These are phyloP conservation scores for Stagonosporopsis tanaceti DNA, from an alignment of 2,329 filamentous ascomycete genomes.

Conservation along the genomic window DNA sequence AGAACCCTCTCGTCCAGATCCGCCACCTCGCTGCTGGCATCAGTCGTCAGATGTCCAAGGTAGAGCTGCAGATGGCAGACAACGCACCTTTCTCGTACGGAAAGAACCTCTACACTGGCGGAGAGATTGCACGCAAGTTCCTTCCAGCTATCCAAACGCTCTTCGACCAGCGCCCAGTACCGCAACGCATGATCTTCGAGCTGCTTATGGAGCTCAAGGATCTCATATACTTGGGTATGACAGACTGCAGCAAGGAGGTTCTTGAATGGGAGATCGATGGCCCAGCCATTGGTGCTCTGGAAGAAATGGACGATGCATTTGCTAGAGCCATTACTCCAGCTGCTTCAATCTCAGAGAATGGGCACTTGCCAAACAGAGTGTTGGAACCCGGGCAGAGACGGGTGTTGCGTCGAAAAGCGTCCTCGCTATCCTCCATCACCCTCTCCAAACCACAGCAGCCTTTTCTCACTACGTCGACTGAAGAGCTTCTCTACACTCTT, in stretches of 20 bases:
- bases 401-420: conserved; percentile 33
- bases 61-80: conserved; percentile 47
- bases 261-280: conserved; percentile 43
- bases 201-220: conserved; percentile 47
- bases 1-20: conserved; percentile 45
- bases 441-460: conserved; percentile 23
- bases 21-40: conserved; percentile 46
- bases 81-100: conserved; percentile 42
- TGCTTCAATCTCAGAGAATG: conserved; percentile 2
- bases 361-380: conserved; percentile 1
- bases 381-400: conserved; percentile 18
- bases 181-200: conserved; percentile 47
- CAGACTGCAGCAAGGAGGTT: conserved; percentile 36
- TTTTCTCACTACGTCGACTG: conserved; percentile 30
- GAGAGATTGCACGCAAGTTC: conserved; percentile 44
- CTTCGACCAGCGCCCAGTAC: conserved; percentile 41
- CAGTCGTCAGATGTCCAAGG: conserved; percentile 45
- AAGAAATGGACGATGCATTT: conserved; percentile 43
- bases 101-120: conserved; percentile 46
- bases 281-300: conserved; percentile 31
- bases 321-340: conserved; percentile 33
- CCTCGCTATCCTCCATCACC: conserved; percentile 17
- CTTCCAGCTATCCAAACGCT: conserved; percentile 43
- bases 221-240: conserved; percentile 38
- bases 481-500: conserved; percentile 40